These are phyloP conservation scores for Phylloporus arenicola DNA, from an alignment of 768 basidiomycete genomes.

Conservation along the genomic window DNA sequence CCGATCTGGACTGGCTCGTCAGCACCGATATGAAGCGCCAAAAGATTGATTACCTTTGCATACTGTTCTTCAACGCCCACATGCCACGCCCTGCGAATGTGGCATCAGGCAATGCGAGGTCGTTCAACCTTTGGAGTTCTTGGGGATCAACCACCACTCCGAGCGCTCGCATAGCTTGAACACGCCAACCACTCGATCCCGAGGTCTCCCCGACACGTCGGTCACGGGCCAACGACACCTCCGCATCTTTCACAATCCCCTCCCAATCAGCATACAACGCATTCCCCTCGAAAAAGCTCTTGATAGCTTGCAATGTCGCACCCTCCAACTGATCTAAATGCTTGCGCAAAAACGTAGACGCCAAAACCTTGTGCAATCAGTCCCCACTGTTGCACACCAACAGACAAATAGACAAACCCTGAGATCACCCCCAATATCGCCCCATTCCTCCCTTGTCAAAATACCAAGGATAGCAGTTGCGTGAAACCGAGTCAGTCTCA, in stretches of 20 bases:
- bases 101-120: constrained; percentile 37
- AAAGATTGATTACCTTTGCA: constrained; percentile 33
- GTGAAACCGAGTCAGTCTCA: constrained; percentile 30
- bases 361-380: constrained; percentile 19
- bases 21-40: constrained; percentile 2
- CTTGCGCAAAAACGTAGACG: constrained; percentile 27
- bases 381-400: background rate
- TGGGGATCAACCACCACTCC: constrained; percentile 42
- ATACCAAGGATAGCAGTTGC: constrained; percentile 33
- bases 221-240: constrained; percentile 3
- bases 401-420: constrained; percentile 26
- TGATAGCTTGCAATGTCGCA: constrained; percentile 19
- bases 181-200: constrained; percentile 15
- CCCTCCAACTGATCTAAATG: constrained; percentile 28
- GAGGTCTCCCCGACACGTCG: background rate
- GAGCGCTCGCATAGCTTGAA: constrained; percentile 25
- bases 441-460: constrained; percentile 37
- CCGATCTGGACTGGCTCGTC: constrained; percentile 11
- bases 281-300: constrained; percentile 17
- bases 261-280: constrained; percentile 11
- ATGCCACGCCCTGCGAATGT: constrained; percentile 42
- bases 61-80: constrained; percentile 39
- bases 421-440: constrained; percentile 26
- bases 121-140: constrained; percentile 51
- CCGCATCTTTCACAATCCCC: constrained; percentile 11